Base-by-base conservation (phyloP, 305 asterid genomes). In the Withania somnifera region DNA sequence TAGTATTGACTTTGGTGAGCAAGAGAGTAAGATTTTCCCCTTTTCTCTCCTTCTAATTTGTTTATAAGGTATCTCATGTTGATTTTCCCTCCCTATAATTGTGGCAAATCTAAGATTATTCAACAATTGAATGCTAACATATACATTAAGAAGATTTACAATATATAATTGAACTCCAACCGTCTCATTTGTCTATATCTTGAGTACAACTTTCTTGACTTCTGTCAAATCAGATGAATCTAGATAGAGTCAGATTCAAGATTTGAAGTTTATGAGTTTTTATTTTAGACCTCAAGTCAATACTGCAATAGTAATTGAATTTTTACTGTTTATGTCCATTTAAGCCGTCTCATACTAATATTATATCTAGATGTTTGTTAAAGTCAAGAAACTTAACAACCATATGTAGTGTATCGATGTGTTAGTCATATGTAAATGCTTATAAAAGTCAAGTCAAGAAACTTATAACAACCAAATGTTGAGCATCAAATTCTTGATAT, bases 1-100 rank as follows among this genome's bases (percentile, higher is more conserved):
- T 34, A 93, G 91, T 85, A 24, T 90, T 66, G 97, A 93, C 90
- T 92, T 93, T 83, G 97, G 92, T 85, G 95, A 87, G 80, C 88
- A 90, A 82, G 95, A 93, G 47, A 88, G 97, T 95, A 87, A 88
- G 87, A 45, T 47, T 15, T 20, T 8, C 40, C 26, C 20, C 0
- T 8, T 45, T 45, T 13, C 8, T 28, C 17, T 69, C 34, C 24
- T 75, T 68, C 57, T 20, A 17, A 34, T 28, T 10, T 81, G 28
- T 52, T 52, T 42, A 2, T 38, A 20, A 22, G 5, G 11, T 20
- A n/a, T 57, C 40, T 45, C 58, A 13, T 73, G 60, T 4, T 73
- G 8, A 47, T 47, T 73, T 9, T 60, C 67, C 40, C 58, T n/a
- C 5, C 58, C 60, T 73, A 26, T 73, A 73, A 47, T 73, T 47